Base-by-base conservation (phyloP, 352 stramenopile genomes). In the Phytophthora lateralis region DNA sequence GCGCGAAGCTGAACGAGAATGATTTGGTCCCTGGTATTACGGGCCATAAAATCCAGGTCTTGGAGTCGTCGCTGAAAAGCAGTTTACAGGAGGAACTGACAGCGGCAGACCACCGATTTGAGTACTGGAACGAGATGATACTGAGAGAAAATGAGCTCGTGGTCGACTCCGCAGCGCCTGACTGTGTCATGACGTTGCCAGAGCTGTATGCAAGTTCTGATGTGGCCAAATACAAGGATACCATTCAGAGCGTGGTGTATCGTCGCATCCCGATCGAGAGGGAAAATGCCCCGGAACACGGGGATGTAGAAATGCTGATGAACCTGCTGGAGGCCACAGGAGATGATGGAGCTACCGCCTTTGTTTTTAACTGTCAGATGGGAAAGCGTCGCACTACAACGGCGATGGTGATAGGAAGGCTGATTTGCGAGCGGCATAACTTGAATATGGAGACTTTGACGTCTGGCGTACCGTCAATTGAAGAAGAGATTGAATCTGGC, bases 331-430 rank as follows among this genome's bases (percentile, higher is more conserved):
- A 71, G n/a, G 51, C 61, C 0, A 63, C 53, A 15, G 62, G 58
- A 14, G 55, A 61, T n/a, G 57, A 75, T n/a, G 37, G 39, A 3
- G 42, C 63, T 21, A 95, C 86, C 15, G 86, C 86, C n/a, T 87
- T 93, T 61, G 78, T 95, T 12, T 95, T 95, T 55, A 96, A 96
- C 42, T 96, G 87, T 27, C 87, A 96, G 68, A 94, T 93, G 83
- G 87, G 87, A 11, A 91, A 93, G 55, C 80, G 85, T 8, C 81
- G 87, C 11, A 94, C 87, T 12, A 96, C 87, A 6, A 94, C 83
- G 1, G 84, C 82, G 2, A 72, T 96, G 41, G 81, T 92, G 47
- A 71, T 94, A 11, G 75, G 67, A 11, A 79, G 74, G 50, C 72
- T 94, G 6, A 80, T 92, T 32, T 92, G 73, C 70, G 66, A 91